phyloP scores from a whole-genome alignment of 2,329 filamentous ascomycete species.

The Thyridium curvatum region DNA sequence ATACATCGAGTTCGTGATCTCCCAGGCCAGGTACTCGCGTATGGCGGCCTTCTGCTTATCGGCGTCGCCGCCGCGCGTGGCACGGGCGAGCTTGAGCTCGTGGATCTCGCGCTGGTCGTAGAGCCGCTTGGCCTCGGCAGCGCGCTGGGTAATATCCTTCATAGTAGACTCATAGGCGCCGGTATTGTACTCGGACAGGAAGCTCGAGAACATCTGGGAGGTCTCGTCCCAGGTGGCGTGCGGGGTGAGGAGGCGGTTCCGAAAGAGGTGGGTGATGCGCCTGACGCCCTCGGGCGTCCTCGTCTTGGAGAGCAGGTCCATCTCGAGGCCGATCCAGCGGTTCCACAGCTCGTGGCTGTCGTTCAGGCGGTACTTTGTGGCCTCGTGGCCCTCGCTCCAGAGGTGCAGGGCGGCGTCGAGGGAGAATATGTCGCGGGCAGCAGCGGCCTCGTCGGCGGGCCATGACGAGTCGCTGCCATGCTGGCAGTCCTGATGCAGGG shows the following conservation, averaged over 20 bases:
- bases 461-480: conserved; percentile 42
- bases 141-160: conserved; percentile 58
- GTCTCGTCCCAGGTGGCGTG: conserved; percentile 72
- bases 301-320: conserved; percentile 57
- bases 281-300: conserved; percentile 51
- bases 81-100: conserved; percentile 59
- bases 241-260: conserved; percentile 64
- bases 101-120: conserved; percentile 60
- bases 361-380: conserved; percentile 66
- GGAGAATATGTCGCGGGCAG: conserved; percentile 67
- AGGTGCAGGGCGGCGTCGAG: conserved; percentile 60
- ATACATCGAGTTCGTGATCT: conserved; percentile 57
- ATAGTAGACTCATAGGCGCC: conserved; percentile 69
- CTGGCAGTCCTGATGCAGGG: conserved; percentile 61
- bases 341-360: conserved; percentile 79
- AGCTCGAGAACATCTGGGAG: conserved; percentile 66
- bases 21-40: conserved; percentile 78
- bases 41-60: conserved; percentile 46
- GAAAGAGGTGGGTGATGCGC: conserved; percentile 62
- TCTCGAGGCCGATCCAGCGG: conserved; percentile 66
- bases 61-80: conserved; percentile 47
- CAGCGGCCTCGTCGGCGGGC: conserved; percentile 60
- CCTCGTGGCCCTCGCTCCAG: conserved; percentile 66
- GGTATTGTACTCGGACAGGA: conserved; percentile 66
- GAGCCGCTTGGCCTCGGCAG: conserved; percentile 56